These are phyloP conservation scores for Candida pini DNA, from an alignment of 805 yeast genomes.

Conservation along the genomic window DNA sequence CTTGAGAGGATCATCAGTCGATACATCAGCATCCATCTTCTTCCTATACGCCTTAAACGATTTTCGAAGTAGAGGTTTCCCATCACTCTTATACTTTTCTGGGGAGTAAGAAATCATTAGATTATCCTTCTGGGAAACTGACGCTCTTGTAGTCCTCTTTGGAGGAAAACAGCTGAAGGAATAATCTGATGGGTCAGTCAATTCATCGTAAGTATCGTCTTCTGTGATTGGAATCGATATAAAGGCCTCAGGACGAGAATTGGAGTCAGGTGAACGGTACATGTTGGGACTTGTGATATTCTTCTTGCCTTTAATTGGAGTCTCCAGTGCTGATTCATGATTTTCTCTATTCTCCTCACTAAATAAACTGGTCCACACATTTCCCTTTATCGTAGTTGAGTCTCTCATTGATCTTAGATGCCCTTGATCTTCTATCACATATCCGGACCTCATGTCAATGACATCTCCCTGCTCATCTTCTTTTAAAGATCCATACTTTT, in stretches of 20 bases:
- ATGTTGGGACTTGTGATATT: too few species aligned
- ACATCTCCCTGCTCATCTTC: constrained; percentile 54
- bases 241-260: too few species aligned
- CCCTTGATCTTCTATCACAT: constrained; percentile 60
- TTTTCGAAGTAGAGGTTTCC: too few species aligned
- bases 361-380: constrained; percentile 37
- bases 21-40: too few species aligned
- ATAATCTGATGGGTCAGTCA: constrained; percentile 3
- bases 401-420: constrained; percentile 48
- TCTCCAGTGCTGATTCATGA: neutral
- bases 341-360: constrained; percentile 19
- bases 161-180: constrained; percentile 7
- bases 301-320: constrained; percentile 6
- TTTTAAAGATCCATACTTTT: constrained; percentile 43
- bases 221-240: constrained; percentile 17
- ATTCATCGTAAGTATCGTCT: constrained; percentile 9
- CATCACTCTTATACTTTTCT: neutral
- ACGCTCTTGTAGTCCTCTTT: constrained; percentile 17
- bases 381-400: too few species aligned
- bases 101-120: constrained; percentile 3
- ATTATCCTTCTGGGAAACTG: constrained; percentile 15
- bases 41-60: too few species aligned
- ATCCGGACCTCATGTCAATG: constrained; percentile 60
- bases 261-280: too few species aligned
- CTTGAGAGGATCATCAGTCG: constrained; percentile 16